A percentile compares a stretch with the other conserved stretches of the same genome.
phyloP scores from a whole-genome alignment of 805 yeast species.

The Jamesozyma hellenica region DNA sequence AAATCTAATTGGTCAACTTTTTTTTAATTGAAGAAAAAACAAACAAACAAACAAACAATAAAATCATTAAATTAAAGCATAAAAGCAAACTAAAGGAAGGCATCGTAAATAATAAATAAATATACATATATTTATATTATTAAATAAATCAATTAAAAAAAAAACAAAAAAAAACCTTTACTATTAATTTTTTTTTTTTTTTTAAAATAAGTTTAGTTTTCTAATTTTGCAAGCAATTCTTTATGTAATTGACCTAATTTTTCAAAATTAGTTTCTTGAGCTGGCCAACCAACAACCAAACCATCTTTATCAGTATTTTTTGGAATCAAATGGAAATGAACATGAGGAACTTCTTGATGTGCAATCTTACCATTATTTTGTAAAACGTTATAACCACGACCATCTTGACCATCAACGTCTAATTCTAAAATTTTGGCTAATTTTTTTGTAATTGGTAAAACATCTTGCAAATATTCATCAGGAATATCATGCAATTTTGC shows the following conservation, averaged over 20 bases:
- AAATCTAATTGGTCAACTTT: background rate
- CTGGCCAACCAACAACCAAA: constrained; percentile 90
- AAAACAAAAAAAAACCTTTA: no score
- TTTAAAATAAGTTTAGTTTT: no score
- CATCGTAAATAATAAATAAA: no score
- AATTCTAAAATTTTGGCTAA: constrained; percentile 63
- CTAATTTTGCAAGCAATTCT: constrained; percentile 40
- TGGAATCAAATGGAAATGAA: constrained; percentile 94
- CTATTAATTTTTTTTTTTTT: no score
- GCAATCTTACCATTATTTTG: constrained; percentile 95
- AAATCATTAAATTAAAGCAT: constrained; percentile 1
- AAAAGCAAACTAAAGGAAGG: background rate
- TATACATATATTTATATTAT: background rate
- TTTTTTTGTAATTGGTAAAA: constrained; percentile 82
- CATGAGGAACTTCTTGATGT: constrained; percentile 92
- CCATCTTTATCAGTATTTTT: constrained; percentile 69
- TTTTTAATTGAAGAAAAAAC: background rate
- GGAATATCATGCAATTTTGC: constrained; percentile 87
- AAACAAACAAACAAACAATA: background rate
- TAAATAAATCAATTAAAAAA: no score
- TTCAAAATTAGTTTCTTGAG: constrained; percentile 64
- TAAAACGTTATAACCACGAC: constrained; percentile 68
- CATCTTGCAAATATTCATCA: constrained; percentile 78
- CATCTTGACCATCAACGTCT: constrained; percentile 49
- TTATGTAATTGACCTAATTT: constrained; percentile 60